These are phyloP conservation scores for Asterella californica DNA, from an alignment of 225 moss, liverwort and hornwort genomes.

Conservation along the genomic window DNA sequence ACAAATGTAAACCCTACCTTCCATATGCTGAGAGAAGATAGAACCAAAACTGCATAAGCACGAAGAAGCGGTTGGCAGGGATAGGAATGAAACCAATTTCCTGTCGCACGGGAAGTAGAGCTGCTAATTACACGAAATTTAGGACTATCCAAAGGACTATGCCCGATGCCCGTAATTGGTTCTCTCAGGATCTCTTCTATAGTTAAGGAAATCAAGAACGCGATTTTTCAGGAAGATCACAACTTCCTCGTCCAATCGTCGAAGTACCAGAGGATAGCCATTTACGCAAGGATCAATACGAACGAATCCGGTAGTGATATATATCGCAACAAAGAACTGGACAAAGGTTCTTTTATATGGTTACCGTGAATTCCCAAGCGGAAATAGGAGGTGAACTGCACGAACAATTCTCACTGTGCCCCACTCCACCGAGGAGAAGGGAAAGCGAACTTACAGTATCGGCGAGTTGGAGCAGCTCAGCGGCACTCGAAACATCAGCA, in stretches of 20 bases:
- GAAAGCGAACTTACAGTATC: conserved; percentile 41
- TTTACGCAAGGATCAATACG: too few species aligned
- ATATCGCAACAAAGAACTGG: too few species aligned
- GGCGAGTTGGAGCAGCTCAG: conserved; percentile 69
- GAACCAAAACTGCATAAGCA: neutral
- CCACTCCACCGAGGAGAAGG: neutral
- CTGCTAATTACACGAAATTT: neutral
- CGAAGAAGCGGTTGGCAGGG: neutral
- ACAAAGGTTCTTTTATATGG: too few species aligned
- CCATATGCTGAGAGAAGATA: too few species aligned
- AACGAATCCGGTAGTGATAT: too few species aligned
- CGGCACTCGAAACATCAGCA: conserved; percentile 75
- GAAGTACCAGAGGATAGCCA: too few species aligned
- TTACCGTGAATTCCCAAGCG: too few species aligned
- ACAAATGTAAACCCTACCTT: neutral
- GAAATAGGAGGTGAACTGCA: neutral
- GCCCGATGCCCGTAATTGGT: neutral
- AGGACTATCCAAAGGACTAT: neutral
- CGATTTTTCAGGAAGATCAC: too few species aligned
- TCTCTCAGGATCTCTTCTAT: neutral
- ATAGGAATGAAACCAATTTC: too few species aligned
- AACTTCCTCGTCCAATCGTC: too few species aligned
- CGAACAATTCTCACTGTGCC: neutral
- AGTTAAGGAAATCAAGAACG: neutral
- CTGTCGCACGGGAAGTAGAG: too few species aligned